phyloP scores from a whole-genome alignment of 2,329 filamentous ascomycete genomes.

The Aspergillus luchuensis region DNA sequence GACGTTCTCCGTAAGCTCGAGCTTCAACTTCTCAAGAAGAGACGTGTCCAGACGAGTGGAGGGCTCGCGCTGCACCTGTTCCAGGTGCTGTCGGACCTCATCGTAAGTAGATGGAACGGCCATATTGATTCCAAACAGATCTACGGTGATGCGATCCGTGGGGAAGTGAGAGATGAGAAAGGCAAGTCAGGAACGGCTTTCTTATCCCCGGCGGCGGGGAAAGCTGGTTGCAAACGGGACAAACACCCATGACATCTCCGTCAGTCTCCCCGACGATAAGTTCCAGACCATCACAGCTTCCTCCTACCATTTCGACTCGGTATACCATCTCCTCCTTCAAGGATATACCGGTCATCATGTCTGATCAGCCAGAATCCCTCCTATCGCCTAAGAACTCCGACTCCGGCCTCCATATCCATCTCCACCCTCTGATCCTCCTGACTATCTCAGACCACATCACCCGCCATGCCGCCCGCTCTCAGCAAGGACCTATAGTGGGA shows the following conservation, averaged over 20 bases:
- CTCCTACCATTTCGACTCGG: not conserved
- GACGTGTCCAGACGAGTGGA: conserved; percentile 49
- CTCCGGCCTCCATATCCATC: conserved; percentile 73
- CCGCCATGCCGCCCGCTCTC: conserved; percentile 76
- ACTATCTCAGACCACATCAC: conserved; percentile 97
- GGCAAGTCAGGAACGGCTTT: not conserved
- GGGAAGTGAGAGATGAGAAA: not conserved
- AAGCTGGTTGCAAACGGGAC: conserved; percentile 33
- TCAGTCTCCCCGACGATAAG: conserved; percentile 1
- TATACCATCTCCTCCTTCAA: not conserved
- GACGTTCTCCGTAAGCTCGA: conserved; percentile 44
- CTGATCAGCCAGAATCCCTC: conserved; percentile 57
- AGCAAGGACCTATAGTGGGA: conserved; percentile 76
- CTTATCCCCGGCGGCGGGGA: conserved; percentile 27
- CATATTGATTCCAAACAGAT: conserved; percentile 28
- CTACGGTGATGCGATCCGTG: not conserved
- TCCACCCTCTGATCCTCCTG: conserved; percentile 93
- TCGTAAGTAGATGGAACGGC: conserved; percentile 38
- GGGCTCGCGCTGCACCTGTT: conserved; percentile 47
- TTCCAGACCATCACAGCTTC: not conserved
- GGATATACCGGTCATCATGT: conserved; percentile 46
- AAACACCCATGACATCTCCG: conserved; percentile 34
- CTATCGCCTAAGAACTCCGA: conserved; percentile 70
- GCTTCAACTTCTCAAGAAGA: conserved; percentile 54
- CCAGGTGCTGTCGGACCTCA: conserved; percentile 46